Percentiles rank a stretch among this genome's conserved stretches.
phyloP scores from a whole-genome alignment of 2,329 filamentous ascomycete genomes.

The Paecilomyces dactylethromorphus region DNA sequence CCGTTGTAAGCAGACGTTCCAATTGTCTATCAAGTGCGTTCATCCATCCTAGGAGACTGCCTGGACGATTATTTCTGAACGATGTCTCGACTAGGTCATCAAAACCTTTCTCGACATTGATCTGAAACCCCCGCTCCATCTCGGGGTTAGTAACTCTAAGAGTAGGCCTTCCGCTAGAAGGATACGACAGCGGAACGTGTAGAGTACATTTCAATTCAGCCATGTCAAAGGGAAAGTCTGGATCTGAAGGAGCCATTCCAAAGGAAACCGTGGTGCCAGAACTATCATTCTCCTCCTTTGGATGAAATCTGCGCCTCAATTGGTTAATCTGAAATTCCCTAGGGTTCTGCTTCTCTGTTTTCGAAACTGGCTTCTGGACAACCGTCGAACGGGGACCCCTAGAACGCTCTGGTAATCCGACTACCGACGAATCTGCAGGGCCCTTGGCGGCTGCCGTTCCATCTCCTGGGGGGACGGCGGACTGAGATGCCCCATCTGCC shows the following conservation, averaged over 20 bases:
- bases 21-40: conserved; percentile 67
- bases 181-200: conserved; percentile 59
- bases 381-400: conserved; percentile 1
- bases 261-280: conserved; percentile 56
- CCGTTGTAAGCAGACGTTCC: conserved; percentile 61
- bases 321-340: conserved; percentile 70
- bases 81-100: conserved; percentile 53
- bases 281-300: conserved; percentile 39
- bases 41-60: conserved; percentile 59
- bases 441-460: conserved; percentile 11
- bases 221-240: conserved; percentile 76
- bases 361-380: conserved; percentile 60
- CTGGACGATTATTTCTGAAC: conserved; percentile 34
- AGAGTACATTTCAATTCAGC: conserved; percentile 62
- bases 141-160: conserved; percentile 62
- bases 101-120: conserved; percentile 73
- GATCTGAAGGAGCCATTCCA: conserved; percentile 65
- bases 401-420: conserved; percentile 38
- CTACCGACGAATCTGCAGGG: conserved; percentile 14
- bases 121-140: conserved; percentile 64
- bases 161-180: conserved; percentile 46
- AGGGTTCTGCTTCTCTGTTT: conserved; percentile 59
- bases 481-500: conserved; percentile 6
- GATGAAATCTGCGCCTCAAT: conserved; percentile 59
- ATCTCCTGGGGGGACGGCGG: conserved; percentile 4